Base-by-base conservation (phyloP, 139 green algal species). In the Chlorella ohadii region DNA sequence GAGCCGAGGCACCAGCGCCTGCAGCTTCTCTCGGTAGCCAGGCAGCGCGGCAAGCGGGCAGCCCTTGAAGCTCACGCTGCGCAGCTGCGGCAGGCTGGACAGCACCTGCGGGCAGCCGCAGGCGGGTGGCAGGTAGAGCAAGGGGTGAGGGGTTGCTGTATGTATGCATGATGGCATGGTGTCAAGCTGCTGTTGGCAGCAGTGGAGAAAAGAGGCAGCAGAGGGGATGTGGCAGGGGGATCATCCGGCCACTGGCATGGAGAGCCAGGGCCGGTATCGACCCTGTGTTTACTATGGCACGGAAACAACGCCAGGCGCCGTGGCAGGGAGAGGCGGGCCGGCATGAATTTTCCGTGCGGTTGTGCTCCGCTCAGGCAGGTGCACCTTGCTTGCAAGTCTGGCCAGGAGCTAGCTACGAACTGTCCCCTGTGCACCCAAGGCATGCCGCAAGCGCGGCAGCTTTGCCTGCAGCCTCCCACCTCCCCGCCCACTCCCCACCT, bases 11-110 rank as follows among this genome's bases (percentile, higher is more conserved):
- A 84, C 34, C 63, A 89, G 63, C 25, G 19, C 33, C 23, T 67
- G 27, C 16, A 90, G 56, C 17, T 27, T 47, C 31, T 82, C 61
- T 3, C 66, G 61, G 55, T 90, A 89, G 27, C 51, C 71, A 3
- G 44, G 44, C 34, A n/a, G 33, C 2, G 31, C 34, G 0, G 80
- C 56, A n/a, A 91, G 55, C 3, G 85, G 79, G 67, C 71, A 85
- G 64, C 85, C 87, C 44, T 87, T 87, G n/a, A 91, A 57, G 74
- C 19, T 83, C 4, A 91, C 70, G 34, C 76, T 77, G 33, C 81
- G 75, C 51, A 90, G 66, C 33, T 57, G 65, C 12, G 71, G 73
- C n/a, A 91, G 72, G 51, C 72, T 9, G 3, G 44, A 36, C n/a
- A 91, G 85, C 41, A 87, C 87, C 76, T 88, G 72, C 47, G 16